A percentile compares a stretch with the other conserved stretches of the same genome.
phyloP scores from a whole-genome alignment of 805 yeast genomes.

The Ogataea parapolymorpha region DNA sequence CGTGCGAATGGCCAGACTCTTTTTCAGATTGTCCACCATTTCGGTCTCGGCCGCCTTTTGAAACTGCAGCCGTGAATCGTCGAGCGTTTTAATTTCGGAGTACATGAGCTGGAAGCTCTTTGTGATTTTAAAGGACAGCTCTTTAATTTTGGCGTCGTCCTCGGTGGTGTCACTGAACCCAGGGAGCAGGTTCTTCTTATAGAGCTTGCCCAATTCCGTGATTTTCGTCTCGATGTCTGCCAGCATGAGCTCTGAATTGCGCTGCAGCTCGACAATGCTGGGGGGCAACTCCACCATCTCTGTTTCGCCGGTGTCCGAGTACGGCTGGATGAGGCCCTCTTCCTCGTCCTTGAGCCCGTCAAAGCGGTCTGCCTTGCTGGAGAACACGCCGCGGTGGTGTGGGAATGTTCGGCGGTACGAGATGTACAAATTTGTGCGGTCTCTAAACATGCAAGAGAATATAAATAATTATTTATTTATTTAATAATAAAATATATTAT shows the following conservation, averaged over 20 bases:
- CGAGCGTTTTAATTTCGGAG: slow-evolving; percentile 63
- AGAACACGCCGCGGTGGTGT: slow-evolving; percentile 42
- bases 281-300: slow-evolving; percentile 69
- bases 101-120: slow-evolving; percentile 77
- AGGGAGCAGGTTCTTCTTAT: slow-evolving; percentile 80
- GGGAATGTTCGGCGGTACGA: slow-evolving; percentile 90
- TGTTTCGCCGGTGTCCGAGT: slow-evolving; percentile 21
- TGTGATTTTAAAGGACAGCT: slow-evolving; percentile 70
- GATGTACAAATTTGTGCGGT: slow-evolving; percentile 85
- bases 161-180: slow-evolving; percentile 78
- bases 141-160: slow-evolving; percentile 78
- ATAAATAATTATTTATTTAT: neutral
- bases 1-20: slow-evolving; percentile 78
- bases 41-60: slow-evolving; percentile 46
- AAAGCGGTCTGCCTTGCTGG: slow-evolving; percentile 26
- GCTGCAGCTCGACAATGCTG: slow-evolving; percentile 67
- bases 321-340: slow-evolving; percentile 49
- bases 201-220: slow-evolving; percentile 61
- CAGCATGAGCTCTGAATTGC: slow-evolving; percentile 65
- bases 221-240: slow-evolving; percentile 50
- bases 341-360: slow-evolving; percentile 50
- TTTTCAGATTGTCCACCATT: slow-evolving; percentile 77
- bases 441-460: slow-evolving; percentile 66
- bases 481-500: too few species aligned
- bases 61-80: slow-evolving; percentile 36